phyloP scores from a whole-genome alignment of 805 yeast genomes.

The Saccharomycopsis javanensis region DNA sequence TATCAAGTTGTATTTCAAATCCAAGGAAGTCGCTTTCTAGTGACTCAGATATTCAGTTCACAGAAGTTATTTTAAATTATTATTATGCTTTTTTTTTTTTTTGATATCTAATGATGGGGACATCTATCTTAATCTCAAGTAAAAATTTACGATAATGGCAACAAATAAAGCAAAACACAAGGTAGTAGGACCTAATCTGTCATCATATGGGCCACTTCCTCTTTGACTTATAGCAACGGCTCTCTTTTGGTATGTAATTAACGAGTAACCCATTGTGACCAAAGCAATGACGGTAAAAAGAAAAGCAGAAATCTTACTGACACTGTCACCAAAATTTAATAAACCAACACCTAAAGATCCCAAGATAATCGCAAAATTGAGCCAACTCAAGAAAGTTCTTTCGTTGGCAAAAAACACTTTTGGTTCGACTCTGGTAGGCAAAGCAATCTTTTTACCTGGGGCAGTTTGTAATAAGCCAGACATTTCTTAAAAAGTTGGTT shows the following conservation, averaged over 20 bases:
- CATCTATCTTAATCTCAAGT: slow-evolving; percentile 50
- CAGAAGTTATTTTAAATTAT: not conserved
- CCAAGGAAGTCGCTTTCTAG: not conserved
- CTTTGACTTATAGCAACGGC: slow-evolving; percentile 96
- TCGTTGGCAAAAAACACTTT: slow-evolving; percentile 98
- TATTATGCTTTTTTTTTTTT: not conserved
- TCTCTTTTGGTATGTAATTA: slow-evolving; percentile 97
- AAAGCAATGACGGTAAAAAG: slow-evolving; percentile 92
- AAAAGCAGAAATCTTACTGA: slow-evolving; percentile 89
- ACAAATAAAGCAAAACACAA: slow-evolving; percentile 85
- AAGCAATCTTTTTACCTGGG: slow-evolving; percentile 86
- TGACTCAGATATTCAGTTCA: not conserved
- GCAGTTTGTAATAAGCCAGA: slow-evolving; percentile 48
- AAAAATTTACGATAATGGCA: slow-evolving; percentile 89
- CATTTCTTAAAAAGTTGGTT: no score
- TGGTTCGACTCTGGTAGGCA: slow-evolving; percentile 98
- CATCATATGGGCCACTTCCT: slow-evolving; percentile 99
- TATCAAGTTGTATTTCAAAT: not conserved
- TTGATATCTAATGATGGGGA: not conserved
- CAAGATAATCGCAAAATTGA: slow-evolving; percentile 94
- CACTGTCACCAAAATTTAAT: slow-evolving; percentile 88
- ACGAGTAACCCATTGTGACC: slow-evolving; percentile 95
- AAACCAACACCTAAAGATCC: slow-evolving; percentile 96
- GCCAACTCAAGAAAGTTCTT: slow-evolving; percentile 96
- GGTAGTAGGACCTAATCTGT: slow-evolving; percentile 97